Evolutionary conservation across 169 alveolate species (phyloP), one percentile per base, ranked within the genome.

Genomic region (Eimeria acervulina): DNA sequence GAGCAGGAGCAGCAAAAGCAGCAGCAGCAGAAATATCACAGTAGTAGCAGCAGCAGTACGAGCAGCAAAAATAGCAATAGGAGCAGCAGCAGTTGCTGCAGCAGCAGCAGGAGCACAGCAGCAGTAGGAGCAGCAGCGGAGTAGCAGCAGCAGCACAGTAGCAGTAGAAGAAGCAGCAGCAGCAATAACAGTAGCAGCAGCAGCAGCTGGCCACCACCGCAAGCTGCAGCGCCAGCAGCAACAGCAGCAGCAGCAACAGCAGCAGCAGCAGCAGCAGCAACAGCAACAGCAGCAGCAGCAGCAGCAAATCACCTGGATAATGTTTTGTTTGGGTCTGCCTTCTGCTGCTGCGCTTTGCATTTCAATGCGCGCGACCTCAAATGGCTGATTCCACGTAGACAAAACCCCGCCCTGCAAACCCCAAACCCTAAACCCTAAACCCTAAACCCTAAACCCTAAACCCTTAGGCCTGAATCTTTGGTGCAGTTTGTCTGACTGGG

Each of bases 361-460:
- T 51, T 97, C 94, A 33, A 97, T 97, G n/a, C 98, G 93, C 26
- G 97, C 95, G 5, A 97, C 98, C 42, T 97, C 98, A 89, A 97
- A 97, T 1, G 98, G 98, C 68, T 97, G 98, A 88, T 97, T 97
- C 98, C 98, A 97, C 13, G 97, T 96, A 4, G 98, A 83, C 15
- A 97, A 81, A 1, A 98, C 90, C 10, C 98, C 98, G 23, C 98
- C 98, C 95, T 94, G 42, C 80, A 47, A n/a, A 33, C 44, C 26
- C 33, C 23, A 31, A 17, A 28, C 47, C 51, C 55, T 74, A 33
- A 74, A 74, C 85, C 28, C 40, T 17, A 28, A 19, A 31, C 51
- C 51, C 28, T 74, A 19, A 33, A 28, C 55, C 55, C 55, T 47
- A 47, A 47, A 47, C 55, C 55, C 55, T 47, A 47, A 47, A 47